Base-by-base conservation (phyloP, 108 stramenopile species). In the Poteriospumella lacustris region DNA sequence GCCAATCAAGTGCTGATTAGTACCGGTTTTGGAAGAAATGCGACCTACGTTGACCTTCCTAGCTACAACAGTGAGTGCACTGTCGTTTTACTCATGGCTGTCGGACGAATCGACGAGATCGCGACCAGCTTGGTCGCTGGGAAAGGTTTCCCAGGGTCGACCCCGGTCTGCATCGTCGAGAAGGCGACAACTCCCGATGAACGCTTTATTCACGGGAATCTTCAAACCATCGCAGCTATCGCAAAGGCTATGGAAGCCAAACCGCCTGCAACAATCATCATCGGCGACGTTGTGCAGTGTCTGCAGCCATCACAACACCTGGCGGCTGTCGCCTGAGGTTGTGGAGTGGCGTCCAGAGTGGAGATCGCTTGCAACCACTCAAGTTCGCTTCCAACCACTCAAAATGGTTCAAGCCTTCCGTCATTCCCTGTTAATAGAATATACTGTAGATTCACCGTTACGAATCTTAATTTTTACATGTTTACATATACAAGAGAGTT, bases 1-100 rank as follows among this genome's bases (percentile, higher is more conserved):
- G 87, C 95, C 42, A 94, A 96, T 77, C 96, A 97, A 83, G 40
- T 82, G n/a, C 3, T 72, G n/a, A 42, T 68, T 1, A 34, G 43
- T 1, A 81, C 77, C 1, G 80, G 83, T 2, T 64, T 58, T 28
- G 83, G 76, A 41, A 39, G 43, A 58, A 78, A 78, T 58, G 76
- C 62, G 39, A 43, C 67, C 3, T 31, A 31, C 39, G 59, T 86
- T 29, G 85, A 86, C 44, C 81, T 88, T 44, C 78, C 82, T 44
- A 79, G 78, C 0, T 88, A 85, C 62, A 76, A 84, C 56, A 62
- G 77, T 26, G 79, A 84, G 42, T 76, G 83, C 19, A 88, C 87
- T 19, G 76, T 84, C 0, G 87, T 88, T 12, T 85, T 87, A 36
- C 82, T 88, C 72, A 88, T 88, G 87, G 86, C 86, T 19, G 86